phyloP scores from a whole-genome alignment of 163 green algal species.

The Trebouxiophyceae sp. region DNA sequence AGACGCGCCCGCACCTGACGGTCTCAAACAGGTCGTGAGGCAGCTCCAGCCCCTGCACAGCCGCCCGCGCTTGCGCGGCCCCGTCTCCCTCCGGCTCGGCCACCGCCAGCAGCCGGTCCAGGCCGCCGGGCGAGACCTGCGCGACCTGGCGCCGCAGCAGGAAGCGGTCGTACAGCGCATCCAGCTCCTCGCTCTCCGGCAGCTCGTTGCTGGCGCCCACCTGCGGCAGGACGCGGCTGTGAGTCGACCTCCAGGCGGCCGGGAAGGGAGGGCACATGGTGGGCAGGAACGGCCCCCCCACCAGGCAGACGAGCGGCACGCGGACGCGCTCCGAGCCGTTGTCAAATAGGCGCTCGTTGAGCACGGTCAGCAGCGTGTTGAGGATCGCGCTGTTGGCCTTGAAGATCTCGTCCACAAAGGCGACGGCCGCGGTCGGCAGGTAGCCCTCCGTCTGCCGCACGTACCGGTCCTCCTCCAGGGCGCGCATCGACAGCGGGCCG shows the following conservation, averaged over 20 bases:
- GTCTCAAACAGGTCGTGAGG: conserved; percentile 5
- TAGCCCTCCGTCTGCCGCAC: conserved; percentile 58
- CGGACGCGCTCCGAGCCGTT: conserved; percentile 66
- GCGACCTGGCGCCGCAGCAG: conserved; percentile 68
- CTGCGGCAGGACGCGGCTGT: conserved; percentile 8
- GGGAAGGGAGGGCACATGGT: background rate
- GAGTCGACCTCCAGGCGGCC: background rate
- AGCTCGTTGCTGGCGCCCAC: conserved; percentile 96
- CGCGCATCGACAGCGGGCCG: conserved; percentile 32
- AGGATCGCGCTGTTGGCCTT: conserved; percentile 94
- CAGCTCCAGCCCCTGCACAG: background rate
- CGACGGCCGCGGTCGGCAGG: conserved; percentile 67
- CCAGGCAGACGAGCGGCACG: conserved; percentile 63
- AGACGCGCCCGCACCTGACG: conserved; percentile 4
- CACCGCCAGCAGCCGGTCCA: conserved; percentile 22
- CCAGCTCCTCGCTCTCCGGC: conserved; percentile 92
- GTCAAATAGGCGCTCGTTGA: conserved; percentile 96
- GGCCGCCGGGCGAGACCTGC: conserved; percentile 17
- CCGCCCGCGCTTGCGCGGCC: too few species aligned
- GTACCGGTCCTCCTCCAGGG: conserved; percentile 66
- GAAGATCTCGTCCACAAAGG: conserved; percentile 93
- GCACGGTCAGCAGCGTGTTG: conserved; percentile 92
- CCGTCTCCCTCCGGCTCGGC: conserved; percentile 4
- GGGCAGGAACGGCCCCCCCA: background rate
- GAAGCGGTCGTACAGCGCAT: conserved; percentile 95